Base-by-base conservation (phyloP, 2,329 filamentous ascomycete species). In the Aphanoascus verrucosus region DNA sequence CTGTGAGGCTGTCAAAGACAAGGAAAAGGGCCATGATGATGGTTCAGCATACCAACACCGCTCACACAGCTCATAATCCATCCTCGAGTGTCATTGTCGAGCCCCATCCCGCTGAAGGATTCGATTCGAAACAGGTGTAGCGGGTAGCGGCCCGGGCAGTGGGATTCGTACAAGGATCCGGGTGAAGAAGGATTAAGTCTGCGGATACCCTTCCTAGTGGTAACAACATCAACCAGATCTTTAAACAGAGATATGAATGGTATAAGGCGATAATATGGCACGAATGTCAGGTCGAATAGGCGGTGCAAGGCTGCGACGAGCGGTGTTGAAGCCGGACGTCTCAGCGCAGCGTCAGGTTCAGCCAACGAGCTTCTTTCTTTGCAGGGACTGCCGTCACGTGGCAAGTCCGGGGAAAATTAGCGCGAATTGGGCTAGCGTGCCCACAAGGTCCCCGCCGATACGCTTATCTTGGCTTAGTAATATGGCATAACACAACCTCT, bases 31-130 rank as follows among this genome's bases (percentile, higher is more conserved):
- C 46, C 12, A 38, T 23, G 35, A 5, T 28, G 44, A 34, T 9
- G 46, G 14, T 23, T 14, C 12, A 34, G 40, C 64, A 58, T 69
- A 84, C 82, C 81, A 65, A 89, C 82, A 65, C 89, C 94, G 69
- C 90, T 88, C 59, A 89, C 76, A 64, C 78, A 83, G 58, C 81
- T 77, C 86, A 97, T 88, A 62, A 97, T 84, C 91, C 91, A 97
- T 63, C 93, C 91, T 59, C 89, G 82, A 58, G 84, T 84, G 73
- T 97, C 91, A 73, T 91, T 93, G 66, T 82, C 78, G 14, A 59
- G 52, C 49, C 41, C 52, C 55, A 57, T 55, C 17, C 23, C 35
- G 49, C 31, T 43, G 32, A 19, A 42, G 12, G 40, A 12, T 34
- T 15, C 20, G 19, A 12, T 19, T 15, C 38, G 19, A 8, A 44